Evolutionary conservation across 1,139 yeast genomes (phyloP), one percentile per base, ranked within the genome.

Genomic region (Yamadazyma aaseri): DNA sequence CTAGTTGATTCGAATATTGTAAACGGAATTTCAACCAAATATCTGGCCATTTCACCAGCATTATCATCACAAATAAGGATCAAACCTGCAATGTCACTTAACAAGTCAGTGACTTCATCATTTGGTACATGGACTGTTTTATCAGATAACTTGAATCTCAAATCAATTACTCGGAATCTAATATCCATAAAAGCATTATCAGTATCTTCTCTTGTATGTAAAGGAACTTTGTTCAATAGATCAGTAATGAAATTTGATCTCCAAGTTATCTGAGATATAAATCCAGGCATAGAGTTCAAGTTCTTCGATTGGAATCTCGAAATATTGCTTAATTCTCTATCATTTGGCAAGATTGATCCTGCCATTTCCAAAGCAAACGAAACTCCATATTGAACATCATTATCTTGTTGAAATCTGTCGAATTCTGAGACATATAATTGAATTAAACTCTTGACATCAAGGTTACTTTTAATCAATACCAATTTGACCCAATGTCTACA

Each of bases 311-410:
- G 53, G 26, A 54, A 45, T 35, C 53, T 52, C 1, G 64, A 48
- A 36, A 65, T 60, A 29, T 56, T 54, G 7, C 63, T 47, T 33
- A 73, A 58, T 47, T 82, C 90, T 40, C 77, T 69, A 47, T 87
- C 95, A 28, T 71, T 71, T 16, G 81, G 70, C 12, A 81, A 63
- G 15, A 86, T 75, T 5, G 75, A 59, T 2, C 95, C 92, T 1
- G 96, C 94, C 80, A 87, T 75, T 47, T 86, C 94, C 42, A 89
- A 64, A 0, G 97, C 97, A 68, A 92, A 86, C 0, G 95, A 81
- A 35, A 86, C 82, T 28, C 96, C 97, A 53, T 75, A 80, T 38
- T 85, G 82, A 27, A 86, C 73, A 35, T 63, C 64, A 26, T 51
- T 49, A 22, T 43, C 46, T 11, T 53, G 44, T 32, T 55, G 62